phyloP scores from a whole-genome alignment of 2,329 filamentous ascomycete species.

The Podosphaera xanthii region DNA sequence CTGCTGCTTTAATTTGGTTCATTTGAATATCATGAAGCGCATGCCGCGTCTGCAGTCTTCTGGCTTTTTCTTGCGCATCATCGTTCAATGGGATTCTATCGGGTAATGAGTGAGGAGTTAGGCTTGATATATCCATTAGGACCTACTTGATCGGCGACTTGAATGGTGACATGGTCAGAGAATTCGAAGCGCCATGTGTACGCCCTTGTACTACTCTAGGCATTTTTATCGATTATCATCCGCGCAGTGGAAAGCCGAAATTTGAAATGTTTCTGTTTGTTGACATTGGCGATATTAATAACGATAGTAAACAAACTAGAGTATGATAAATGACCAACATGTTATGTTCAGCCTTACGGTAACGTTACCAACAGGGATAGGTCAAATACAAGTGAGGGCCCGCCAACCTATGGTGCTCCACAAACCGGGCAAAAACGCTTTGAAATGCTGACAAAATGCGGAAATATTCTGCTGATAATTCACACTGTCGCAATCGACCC shows the following conservation, averaged over 20 bases:
- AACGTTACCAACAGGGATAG: too few species aligned
- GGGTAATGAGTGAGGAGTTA: background rate
- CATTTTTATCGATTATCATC: slow-evolving; percentile 19
- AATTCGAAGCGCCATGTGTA: slow-evolving; percentile 19
- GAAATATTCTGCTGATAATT: too few species aligned
- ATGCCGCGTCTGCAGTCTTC: slow-evolving; percentile 67
- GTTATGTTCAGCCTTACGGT: too few species aligned
- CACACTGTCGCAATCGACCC: slow-evolving; percentile 1
- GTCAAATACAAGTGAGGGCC: too few species aligned
- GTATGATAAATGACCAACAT: too few species aligned
- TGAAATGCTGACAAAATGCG: too few species aligned
- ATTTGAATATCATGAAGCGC: slow-evolving; percentile 76
- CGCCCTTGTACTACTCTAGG: slow-evolving; percentile 29
- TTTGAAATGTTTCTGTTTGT: slow-evolving; percentile 3
- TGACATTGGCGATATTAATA: slow-evolving; percentile 5
- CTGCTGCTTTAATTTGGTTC: slow-evolving; percentile 71
- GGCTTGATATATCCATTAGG: too few species aligned
- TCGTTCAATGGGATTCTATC: slow-evolving; percentile 87
- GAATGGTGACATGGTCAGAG: slow-evolving; percentile 13
- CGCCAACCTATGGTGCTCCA: too few species aligned
- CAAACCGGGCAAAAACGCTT: too few species aligned
- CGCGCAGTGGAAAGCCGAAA: slow-evolving; percentile 1
- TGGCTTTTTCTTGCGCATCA: slow-evolving; percentile 77
- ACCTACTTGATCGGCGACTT: slow-evolving; percentile 18
- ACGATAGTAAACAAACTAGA: too few species aligned